Base-by-base conservation (phyloP, 768 basidiomycete genomes). In the Tricholomella constricta region DNA sequence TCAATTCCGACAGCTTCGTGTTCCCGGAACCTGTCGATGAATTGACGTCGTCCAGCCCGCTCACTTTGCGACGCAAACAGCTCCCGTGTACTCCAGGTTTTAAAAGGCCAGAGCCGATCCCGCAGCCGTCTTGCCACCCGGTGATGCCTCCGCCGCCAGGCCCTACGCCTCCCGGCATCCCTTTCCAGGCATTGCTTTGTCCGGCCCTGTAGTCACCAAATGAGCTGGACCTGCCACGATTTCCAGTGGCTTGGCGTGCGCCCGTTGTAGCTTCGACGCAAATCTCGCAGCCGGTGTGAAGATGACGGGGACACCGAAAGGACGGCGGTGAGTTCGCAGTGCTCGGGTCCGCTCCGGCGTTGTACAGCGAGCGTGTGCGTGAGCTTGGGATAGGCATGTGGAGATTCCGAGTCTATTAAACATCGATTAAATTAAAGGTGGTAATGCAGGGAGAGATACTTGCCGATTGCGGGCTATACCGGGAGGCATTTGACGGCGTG, bases 111-210 rank as follows among this genome's bases (percentile, higher is more conserved):
- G 84, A 81, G 10, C 89, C 89, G 42, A 90, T 79, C 12, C 89
- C 89, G 55, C 79, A 81, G 6, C 86, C 85, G 47, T 90, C 88
- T 59, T 84, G 82, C 85, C 87, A 89, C 2, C 88, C 89, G 1
- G 82, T 82, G 36, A 90, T 77, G 1, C 82, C 82, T 7, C 79
- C 79, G 19, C 75, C 77, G 3, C 65, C 69, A 20, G 69, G 71
- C 11, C 64, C 67, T n/a, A 66, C 62, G 8, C 68, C 67, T 14
- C 69, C 71, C 2, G 70, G 66, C 65, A 67, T 64, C 8, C 64
- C 64, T 53, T 62, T 72, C 72, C 71, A 72, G 35, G 60, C 62
- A 50, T 65, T 64, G 38, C 48, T 38, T 45, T 46, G 54, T n/a
- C 47, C 52, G 31, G 29, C 53, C 51, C 47, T 45, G 54, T 53